Conservation (phyloP, 768 basidiomycete genomes). For the Nidularia sp. region DNA sequence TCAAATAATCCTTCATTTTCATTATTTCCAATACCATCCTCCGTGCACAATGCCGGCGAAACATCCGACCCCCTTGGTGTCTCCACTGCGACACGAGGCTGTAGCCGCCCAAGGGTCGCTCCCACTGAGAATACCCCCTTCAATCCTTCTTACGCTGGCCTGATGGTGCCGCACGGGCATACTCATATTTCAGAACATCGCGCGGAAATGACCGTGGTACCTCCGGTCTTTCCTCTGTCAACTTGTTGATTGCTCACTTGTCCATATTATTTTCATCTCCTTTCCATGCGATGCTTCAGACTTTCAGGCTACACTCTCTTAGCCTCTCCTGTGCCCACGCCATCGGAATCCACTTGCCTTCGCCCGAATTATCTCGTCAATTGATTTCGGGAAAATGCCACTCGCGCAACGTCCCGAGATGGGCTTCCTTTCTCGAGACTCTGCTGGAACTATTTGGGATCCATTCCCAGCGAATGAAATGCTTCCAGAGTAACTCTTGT, state of each 20-base stretch:
- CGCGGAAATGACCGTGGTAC: conserved; percentile 32
- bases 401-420: not conserved
- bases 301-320: not conserved
- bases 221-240: conserved; percentile 12
- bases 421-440: not conserved
- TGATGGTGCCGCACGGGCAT: not conserved
- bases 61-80: too few relatives aligned
- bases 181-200: not conserved
- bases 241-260: not conserved
- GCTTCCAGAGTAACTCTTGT: not conserved
- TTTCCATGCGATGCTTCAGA: not conserved
- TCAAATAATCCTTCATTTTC: too few relatives aligned
- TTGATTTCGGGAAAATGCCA: not conserved
- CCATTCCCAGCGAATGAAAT: too few relatives aligned
- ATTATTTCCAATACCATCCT: too few relatives aligned
- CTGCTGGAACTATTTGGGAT: too few relatives aligned
- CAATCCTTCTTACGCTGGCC: not conserved
- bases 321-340: too few relatives aligned
- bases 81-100: not conserved
- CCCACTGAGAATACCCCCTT: not conserved
- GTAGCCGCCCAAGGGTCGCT: not conserved
- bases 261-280: not conserved
- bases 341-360: too few relatives aligned
- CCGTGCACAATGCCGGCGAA: too few relatives aligned
- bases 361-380: too few relatives aligned